phyloP scores from a whole-genome alignment of 495 filamentous ascomycete genomes.

The Neurospora tetrasperma region DNA sequence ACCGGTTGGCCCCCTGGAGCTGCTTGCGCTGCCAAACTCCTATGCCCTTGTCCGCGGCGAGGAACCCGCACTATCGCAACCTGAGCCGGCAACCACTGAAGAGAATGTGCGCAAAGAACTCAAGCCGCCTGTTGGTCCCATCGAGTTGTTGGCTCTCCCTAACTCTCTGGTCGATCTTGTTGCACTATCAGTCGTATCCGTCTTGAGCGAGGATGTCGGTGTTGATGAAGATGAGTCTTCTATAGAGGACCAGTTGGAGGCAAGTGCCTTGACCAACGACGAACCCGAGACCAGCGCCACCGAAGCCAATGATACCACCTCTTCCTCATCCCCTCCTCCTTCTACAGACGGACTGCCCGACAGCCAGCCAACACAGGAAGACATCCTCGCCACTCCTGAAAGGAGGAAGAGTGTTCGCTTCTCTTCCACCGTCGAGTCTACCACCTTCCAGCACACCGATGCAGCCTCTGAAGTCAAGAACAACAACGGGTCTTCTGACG shows the following conservation, averaged over 20 bases:
- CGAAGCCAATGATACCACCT: not conserved
- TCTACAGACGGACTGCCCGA: constrained; percentile 2
- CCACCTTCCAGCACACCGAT: constrained; percentile 40
- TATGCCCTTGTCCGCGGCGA: not conserved
- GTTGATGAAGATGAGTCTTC: not conserved
- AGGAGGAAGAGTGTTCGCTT: constrained; percentile 53
- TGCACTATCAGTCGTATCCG: constrained; percentile 2
- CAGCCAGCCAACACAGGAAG: not conserved
- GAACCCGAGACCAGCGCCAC: not conserved
- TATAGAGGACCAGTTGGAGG: not conserved
- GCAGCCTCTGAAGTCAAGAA: not conserved
- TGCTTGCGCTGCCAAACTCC: constrained; percentile 19
- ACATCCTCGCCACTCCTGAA: constrained; percentile 14
- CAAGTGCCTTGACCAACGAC: not conserved
- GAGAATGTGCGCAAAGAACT: not conserved
- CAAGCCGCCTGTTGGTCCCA: constrained; percentile 20
- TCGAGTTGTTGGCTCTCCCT: constrained; percentile 20
- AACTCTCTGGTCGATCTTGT: constrained; percentile 18
- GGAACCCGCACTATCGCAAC: too few species aligned
- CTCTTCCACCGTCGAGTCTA: constrained; percentile 49
- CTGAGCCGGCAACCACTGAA: not conserved
- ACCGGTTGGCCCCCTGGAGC: constrained; percentile 21
- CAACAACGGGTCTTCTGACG: not conserved
- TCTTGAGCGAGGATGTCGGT: not conserved
- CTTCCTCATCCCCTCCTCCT: constrained; percentile 1